Percentiles rank a stretch among this genome's conserved stretches.
Conservation (phyloP, 148 eudicot genomes). For the Nyssa sinensis region DNA sequence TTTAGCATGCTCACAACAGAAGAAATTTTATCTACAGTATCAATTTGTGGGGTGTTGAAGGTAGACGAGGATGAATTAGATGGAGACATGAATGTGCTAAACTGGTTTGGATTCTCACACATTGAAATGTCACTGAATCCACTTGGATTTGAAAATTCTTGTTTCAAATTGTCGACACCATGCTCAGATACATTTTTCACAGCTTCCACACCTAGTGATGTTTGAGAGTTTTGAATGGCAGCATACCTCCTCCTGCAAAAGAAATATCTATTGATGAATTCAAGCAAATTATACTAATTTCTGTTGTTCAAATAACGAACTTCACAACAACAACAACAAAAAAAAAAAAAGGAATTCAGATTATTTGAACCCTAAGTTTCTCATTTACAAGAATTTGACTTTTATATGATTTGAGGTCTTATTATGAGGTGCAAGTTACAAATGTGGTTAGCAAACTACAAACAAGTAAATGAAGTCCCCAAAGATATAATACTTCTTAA, state of each 20-base stretch:
- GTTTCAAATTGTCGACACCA: slow-evolving; percentile 24
- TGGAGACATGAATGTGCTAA: slow-evolving; percentile 34
- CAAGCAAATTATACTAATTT: neutral
- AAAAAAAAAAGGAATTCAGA: neutral
- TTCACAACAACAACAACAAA: neutral
- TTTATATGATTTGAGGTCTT: neutral
- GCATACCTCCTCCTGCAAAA: slow-evolving; percentile 47
- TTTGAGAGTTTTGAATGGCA: slow-evolving; percentile 43
- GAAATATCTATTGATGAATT: neutral
- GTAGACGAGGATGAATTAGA: slow-evolving; percentile 39
- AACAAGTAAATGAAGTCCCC: neutral
- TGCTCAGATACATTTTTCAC: slow-evolving; percentile 24
- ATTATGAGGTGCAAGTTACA: no score
- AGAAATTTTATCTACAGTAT: slow-evolving; percentile 38
- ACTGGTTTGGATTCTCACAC: slow-evolving; percentile 22
- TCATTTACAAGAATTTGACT: neutral
- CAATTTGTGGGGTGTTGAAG: slow-evolving; percentile 29
- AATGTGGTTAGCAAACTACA: neutral
- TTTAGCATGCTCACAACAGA: slow-evolving; percentile 55
- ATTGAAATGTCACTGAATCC: slow-evolving; percentile 23
- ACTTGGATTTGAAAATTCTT: slow-evolving; percentile 26
- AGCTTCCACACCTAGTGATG: slow-evolving; percentile 31
- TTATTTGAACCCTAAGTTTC: neutral
- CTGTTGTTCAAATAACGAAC: neutral
- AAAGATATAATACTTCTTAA: neutral